Evolutionary conservation across 1,139 yeast genomes (phyloP).

Genomic region (Barnettozyma hawaiiensis): DNA sequence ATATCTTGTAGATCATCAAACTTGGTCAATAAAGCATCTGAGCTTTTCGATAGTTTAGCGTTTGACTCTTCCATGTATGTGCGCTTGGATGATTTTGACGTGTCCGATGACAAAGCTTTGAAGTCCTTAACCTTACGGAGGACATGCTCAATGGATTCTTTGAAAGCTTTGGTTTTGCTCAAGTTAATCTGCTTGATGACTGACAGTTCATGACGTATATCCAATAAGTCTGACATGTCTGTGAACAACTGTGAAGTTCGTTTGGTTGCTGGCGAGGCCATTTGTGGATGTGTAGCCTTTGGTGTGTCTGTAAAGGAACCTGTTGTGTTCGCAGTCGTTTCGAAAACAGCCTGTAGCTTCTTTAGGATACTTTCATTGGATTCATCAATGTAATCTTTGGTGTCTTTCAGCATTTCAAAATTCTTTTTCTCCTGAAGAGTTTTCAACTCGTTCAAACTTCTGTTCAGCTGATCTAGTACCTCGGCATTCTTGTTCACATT

Average conservation of each 20-base stretch:
- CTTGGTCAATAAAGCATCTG: conserved; percentile 66
- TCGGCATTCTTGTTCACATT: conserved; percentile 22
- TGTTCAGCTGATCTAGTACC: conserved; percentile 14
- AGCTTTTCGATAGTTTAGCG: conserved; percentile 64
- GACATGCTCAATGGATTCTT: conserved; percentile 40
- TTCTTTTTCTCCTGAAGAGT: conserved; percentile 33
- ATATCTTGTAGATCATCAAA: conserved; percentile 92
- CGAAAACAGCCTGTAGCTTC: conserved; percentile 25
- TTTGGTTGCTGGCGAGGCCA: not conserved
- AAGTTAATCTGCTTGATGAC: conserved; percentile 57
- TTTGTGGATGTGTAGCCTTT: not conserved
- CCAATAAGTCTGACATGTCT: conserved; percentile 29
- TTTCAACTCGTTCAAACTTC: conserved; percentile 32
- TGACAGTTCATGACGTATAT: conserved; percentile 52
- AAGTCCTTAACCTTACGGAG: conserved; percentile 46
- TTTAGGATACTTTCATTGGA: conserved; percentile 32
- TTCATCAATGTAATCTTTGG: conserved; percentile 28
- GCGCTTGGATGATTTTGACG: conserved; percentile 43
- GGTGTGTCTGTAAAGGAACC: not conserved
- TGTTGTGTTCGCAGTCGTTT: conserved; percentile 12
- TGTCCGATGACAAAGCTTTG: conserved; percentile 30
- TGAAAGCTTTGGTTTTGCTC: conserved; percentile 39
- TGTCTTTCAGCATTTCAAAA: conserved; percentile 26
- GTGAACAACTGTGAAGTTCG: conserved; percentile 5
- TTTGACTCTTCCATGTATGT: conserved; percentile 77